Conservation (phyloP, 2,329 filamentous ascomycete species). For the Arthrobotrys musiformis region DNA sequence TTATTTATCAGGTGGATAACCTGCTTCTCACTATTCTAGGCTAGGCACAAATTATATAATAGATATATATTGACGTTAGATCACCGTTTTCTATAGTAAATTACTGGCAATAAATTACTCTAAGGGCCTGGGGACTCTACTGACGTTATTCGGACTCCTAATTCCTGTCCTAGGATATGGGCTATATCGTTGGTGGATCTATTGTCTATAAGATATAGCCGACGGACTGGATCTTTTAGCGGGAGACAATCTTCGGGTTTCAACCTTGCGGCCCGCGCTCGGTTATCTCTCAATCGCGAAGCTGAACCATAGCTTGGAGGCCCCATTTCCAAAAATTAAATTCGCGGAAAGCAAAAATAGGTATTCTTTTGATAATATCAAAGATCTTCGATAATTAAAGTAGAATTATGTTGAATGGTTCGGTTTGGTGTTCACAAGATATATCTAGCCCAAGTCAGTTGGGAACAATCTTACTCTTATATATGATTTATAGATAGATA, state of each 20-base stretch:
- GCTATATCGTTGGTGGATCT: background rate
- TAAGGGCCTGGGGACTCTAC: background rate
- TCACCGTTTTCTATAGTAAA: no score
- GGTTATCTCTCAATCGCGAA: background rate
- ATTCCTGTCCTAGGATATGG: background rate
- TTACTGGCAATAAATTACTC: no score
- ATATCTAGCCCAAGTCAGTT: no score
- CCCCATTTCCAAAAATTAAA: background rate
- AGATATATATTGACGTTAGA: background rate
- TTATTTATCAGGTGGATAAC: slow-evolving; percentile 17
- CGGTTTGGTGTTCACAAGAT: no score
- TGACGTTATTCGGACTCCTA: background rate
- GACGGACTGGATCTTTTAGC: background rate
- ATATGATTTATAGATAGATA: no score
- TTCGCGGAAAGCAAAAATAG: no score
- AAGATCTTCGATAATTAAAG: no score
- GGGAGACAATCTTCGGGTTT: background rate
- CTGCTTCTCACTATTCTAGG: background rate
- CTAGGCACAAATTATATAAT: no score
- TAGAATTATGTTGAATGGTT: no score
- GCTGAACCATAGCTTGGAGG: background rate
- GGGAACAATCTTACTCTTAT: no score
- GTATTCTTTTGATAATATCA: no score
- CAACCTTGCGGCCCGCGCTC: slow-evolving; percentile 31
- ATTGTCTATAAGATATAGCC: slow-evolving; percentile 10